Percentiles rank a stretch among this genome's conserved stretches.
These are phyloP conservation scores for Phyllostachys edulis DNA, from an alignment of 176 grass and related monocot species.

Conservation along the genomic window DNA sequence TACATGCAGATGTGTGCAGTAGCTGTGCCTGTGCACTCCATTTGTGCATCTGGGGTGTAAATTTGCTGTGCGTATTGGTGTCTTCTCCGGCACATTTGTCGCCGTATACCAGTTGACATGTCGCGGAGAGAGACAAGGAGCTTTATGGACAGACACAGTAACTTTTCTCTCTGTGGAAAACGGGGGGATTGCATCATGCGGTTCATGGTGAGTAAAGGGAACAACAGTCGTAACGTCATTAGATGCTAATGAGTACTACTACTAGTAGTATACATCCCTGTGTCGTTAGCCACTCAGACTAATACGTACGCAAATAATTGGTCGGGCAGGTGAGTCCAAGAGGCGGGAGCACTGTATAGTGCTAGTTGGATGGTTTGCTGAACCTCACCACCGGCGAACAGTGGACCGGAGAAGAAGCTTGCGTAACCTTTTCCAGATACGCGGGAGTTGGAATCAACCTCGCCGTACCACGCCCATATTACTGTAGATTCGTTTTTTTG, in stretches of 20 bases:
- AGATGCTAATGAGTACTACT: neutral
- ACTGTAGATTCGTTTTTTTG: neutral
- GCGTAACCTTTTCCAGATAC: neutral
- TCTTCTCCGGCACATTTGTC: neutral
- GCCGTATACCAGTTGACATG: constrained; percentile 26
- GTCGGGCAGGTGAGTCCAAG: too few species aligned
- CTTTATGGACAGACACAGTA: neutral
- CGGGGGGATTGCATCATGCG: neutral
- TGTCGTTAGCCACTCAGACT: too few species aligned
- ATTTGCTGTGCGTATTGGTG: neutral
- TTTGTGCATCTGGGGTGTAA: neutral
- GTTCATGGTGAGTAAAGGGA: neutral
- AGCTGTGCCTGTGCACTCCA: neutral
- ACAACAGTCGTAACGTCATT: neutral
- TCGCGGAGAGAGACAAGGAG: neutral
- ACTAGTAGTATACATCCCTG: too few species aligned
- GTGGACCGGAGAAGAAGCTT: neutral
- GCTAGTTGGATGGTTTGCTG: too few species aligned
- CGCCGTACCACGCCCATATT: too few species aligned
- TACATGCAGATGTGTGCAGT: too few species aligned
- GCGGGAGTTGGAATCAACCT: neutral
- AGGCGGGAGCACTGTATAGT: too few species aligned
- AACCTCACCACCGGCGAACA: neutral
- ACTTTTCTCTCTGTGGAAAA: neutral
- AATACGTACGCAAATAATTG: too few species aligned